phyloP scores from a whole-genome alignment of 2,329 filamentous ascomycete genomes.

The Colletotrichum theobromicola region DNA sequence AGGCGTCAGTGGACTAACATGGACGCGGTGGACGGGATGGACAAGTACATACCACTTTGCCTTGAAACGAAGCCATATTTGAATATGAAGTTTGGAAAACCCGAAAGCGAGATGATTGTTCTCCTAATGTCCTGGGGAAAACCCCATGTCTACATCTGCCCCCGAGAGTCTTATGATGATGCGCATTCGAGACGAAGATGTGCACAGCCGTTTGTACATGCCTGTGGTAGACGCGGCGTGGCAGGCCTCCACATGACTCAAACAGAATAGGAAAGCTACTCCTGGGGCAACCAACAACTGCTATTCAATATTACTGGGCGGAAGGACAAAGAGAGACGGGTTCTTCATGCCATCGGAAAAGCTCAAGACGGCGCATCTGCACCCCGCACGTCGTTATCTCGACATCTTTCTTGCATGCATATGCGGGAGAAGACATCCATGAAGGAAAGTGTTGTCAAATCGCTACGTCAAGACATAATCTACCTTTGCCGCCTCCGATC shows the following conservation, averaged over 20 bases:
- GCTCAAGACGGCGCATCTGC: not conserved
- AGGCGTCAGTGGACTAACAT: not conserved
- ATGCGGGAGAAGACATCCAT: not conserved
- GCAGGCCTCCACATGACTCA: not conserved
- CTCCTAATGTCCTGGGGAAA: not conserved
- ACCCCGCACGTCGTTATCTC: not conserved
- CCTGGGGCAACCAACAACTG: not conserved
- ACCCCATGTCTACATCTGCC: not conserved
- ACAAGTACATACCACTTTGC: not conserved
- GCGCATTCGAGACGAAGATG: not conserved
- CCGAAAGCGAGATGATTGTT: not conserved
- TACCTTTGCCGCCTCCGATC: not conserved
- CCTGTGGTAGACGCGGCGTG: not conserved
- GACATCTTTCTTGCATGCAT: not conserved
- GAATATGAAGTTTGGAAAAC: not conserved
- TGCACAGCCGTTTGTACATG: not conserved
- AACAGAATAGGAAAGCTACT: not conserved
- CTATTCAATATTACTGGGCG: not conserved
- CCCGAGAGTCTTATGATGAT: not conserved
- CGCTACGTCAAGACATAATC: not conserved
- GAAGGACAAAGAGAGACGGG: not conserved
- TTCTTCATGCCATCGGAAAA: not conserved
- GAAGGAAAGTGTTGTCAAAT: not conserved
- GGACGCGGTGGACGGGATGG: not conserved
- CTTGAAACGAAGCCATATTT: not conserved